Evolutionary conservation across 2,329 filamentous ascomycete species (phyloP), one percentile per base, ranked within the genome.

Genomic region (Massarina eburnea): DNA sequence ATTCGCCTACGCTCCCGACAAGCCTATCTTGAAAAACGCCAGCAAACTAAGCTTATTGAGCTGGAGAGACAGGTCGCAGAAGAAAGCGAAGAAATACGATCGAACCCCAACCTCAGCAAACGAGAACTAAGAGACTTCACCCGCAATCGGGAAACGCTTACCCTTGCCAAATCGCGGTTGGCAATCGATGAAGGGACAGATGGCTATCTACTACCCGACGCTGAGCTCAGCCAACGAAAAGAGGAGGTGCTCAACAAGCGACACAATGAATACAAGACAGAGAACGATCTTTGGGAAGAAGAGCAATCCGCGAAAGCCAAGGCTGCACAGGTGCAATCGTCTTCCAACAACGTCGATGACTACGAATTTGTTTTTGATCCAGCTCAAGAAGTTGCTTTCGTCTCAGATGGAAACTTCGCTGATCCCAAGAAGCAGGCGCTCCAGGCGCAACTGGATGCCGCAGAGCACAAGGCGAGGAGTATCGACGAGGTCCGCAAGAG

Each of bases 321-420:
- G 39, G 46, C 49, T 20, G 42, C 42, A 33, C 55, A 60, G 27
- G 50, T 80, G 83, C 55, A 82, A n/a, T 36, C 55, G 84, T 42
- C 75, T 83, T 0, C 89, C 27, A 83, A 88, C 12, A 85, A 91
- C 41, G 85, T 91, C 54, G 85, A 85, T 10, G 86, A 95, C 47
- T 99, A 97, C 66, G 89, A 94, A 58, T 96, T 91, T 64, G 88
- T 99, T 12, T 85, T 99, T 66, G 94, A 99, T 59, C 87, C 95
- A 55, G 82, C 86, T 19, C 89, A 95, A 68, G 88, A 89, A 59
- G 90, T 96, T 65, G 85, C 90, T 54, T 96, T 90, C 79, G 83
- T 87, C 47, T 76, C 89, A 58, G 89, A 94, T 59, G 81, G 84
- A 80, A 43, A 72, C 90, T 66, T 80, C 86, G 17, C 88, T 4